These are phyloP conservation scores for Chernovozyma sophiae-reginae DNA, from an alignment of 1,139 yeast species.

Conservation along the genomic window DNA sequence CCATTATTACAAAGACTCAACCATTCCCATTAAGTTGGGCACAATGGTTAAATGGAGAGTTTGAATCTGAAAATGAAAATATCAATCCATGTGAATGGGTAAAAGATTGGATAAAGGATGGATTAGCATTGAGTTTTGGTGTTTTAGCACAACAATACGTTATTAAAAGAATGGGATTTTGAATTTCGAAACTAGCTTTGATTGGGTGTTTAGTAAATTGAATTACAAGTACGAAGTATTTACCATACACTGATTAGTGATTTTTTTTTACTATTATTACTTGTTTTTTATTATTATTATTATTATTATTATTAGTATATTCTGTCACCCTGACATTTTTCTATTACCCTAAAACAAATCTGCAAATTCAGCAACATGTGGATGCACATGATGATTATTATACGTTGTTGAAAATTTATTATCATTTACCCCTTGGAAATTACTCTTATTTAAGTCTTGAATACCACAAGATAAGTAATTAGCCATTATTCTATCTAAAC, in stretches of 20 bases:
- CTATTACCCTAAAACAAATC: slow-evolving; percentile 31
- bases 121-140: slow-evolving; percentile 75
- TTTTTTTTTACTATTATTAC: slow-evolving; percentile 1
- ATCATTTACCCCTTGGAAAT: neutral
- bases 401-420: neutral
- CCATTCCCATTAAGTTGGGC: slow-evolving; percentile 90
- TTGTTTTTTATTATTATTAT: neutral
- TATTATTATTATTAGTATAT: neutral
- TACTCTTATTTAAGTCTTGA: slow-evolving; percentile 20
- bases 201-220: neutral
- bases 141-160: slow-evolving; percentile 88
- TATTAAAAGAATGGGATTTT: slow-evolving; percentile 83
- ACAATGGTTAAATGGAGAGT: slow-evolving; percentile 66
- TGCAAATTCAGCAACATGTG: slow-evolving; percentile 47
- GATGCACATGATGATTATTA: slow-evolving; percentile 29
- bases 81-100: slow-evolving; percentile 96
- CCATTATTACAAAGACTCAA: slow-evolving; percentile 75
- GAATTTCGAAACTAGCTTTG: slow-evolving; percentile 5
- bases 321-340: neutral
- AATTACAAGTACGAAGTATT: too few species aligned
- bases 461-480: slow-evolving; percentile 40
- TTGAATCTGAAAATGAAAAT: slow-evolving; percentile 26
- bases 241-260: too few species aligned
- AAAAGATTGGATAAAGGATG: slow-evolving; percentile 85
- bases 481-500: slow-evolving; percentile 40